A percentile compares a stretch with the other conserved stretches of the same genome.
Conservation (phyloP, 345 rosid genomes). For the Nasturtium officinale region DNA sequence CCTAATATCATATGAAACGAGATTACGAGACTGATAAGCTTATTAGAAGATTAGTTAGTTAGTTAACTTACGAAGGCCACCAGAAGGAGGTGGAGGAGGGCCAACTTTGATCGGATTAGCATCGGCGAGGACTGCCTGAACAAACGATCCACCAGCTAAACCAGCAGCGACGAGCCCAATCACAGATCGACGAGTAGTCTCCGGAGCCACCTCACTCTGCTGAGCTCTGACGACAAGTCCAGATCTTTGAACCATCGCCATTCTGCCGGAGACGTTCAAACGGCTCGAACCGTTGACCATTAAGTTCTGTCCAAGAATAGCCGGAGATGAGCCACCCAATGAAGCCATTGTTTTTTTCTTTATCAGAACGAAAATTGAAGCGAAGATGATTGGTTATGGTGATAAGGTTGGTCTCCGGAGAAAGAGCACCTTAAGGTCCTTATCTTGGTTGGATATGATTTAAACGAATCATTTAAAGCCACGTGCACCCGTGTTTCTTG, state of each 20-base stretch:
- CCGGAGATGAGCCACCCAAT: slow-evolving; percentile 68
- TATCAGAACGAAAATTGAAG: slow-evolving; percentile 35
- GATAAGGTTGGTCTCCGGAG: slow-evolving; percentile 49
- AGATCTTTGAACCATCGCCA: slow-evolving; percentile 41
- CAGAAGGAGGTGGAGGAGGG: slow-evolving; percentile 89
- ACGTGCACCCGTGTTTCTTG: background rate
- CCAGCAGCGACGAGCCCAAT: slow-evolving; percentile 76
- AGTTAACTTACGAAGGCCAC: slow-evolving; percentile 80
- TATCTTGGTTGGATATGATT: slow-evolving; percentile 39
- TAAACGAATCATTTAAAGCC: slow-evolving; percentile 40
- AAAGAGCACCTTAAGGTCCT: slow-evolving; percentile 41
- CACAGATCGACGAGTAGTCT: slow-evolving; percentile 73
- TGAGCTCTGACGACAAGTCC: slow-evolving; percentile 65
- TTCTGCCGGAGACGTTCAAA: slow-evolving; percentile 38
- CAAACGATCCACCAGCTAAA: slow-evolving; percentile 71
- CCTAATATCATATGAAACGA: background rate
- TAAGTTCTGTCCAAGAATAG: slow-evolving; percentile 69
- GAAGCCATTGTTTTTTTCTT: slow-evolving; percentile 61
- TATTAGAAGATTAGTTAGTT: background rate
- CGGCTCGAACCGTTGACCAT: slow-evolving; percentile 61
- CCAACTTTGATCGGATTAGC: slow-evolving; percentile 76
- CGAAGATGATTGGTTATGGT: slow-evolving; percentile 38
- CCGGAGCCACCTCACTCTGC: slow-evolving; percentile 44
- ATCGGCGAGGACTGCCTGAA: slow-evolving; percentile 74
- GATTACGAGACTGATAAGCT: background rate